phyloP scores from a whole-genome alignment of 441 rosid species.

The Biscutella laevigata region DNA sequence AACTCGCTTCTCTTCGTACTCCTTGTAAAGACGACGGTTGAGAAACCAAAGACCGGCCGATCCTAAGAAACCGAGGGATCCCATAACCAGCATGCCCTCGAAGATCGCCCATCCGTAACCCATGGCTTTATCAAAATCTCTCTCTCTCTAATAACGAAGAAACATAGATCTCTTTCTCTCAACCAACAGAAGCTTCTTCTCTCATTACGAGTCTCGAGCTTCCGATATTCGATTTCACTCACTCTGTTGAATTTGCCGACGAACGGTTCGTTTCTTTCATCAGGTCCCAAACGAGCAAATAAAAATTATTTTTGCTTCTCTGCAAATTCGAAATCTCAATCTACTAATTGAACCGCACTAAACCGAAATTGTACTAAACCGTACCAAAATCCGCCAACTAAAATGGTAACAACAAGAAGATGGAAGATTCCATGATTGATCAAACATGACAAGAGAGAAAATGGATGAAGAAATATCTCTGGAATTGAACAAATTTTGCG shows the following conservation, averaged over 20 bases:
- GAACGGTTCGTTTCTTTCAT: conserved; percentile 4
- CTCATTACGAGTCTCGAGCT: not conserved
- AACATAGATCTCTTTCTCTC: not conserved
- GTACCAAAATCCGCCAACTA: no score
- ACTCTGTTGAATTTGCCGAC: not conserved
- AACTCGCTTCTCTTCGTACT: conserved; percentile 90
- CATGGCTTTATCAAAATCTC: conserved; percentile 30
- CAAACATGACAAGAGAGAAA: no score
- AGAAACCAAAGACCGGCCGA: conserved; percentile 93
- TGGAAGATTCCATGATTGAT: no score
- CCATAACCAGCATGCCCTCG: conserved; percentile 61
- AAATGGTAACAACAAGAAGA: no score
- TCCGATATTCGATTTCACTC: not conserved
- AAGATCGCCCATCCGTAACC: conserved; percentile 68
- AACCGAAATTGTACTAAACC: conserved; percentile 13
- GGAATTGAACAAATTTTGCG: no score
- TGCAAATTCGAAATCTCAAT: not conserved
- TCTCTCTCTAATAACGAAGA: not conserved
- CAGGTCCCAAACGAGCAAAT: not conserved
- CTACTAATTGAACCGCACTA: not conserved
- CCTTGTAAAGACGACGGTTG: conserved; percentile 78
- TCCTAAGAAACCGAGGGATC: conserved; percentile 66
- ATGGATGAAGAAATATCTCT: no score
- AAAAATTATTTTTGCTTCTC: not conserved
- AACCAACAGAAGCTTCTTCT: not conserved